Evolutionary conservation across 2,329 filamentous ascomycete genomes (phyloP), one percentile per base, ranked within the genome.

Genomic region (Chrysoporthe cubensis): DNA sequence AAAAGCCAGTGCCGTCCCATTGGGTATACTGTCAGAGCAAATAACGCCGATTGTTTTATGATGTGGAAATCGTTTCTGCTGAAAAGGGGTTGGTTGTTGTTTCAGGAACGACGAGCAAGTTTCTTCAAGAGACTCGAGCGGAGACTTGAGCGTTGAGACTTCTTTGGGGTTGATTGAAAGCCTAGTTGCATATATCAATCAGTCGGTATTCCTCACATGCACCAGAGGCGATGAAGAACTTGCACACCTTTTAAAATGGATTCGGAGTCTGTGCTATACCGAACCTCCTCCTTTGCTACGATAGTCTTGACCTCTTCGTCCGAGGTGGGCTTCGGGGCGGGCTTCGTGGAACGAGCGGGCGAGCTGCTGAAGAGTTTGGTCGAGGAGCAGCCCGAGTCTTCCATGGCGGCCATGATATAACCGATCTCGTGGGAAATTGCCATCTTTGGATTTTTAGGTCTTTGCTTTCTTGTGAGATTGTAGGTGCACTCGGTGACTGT

Each of bases 341-440:
- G 4, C 18, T 62, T 37, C 5, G 50, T 16, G 7, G 62, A n/a
- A 21, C 42, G 37, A 43, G 16, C 2, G 21, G 50, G 43, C 52
- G 54, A 5, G 37, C 32, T 2, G 50, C 37, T 14, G 54, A 67
- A 37, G 21, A 26, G 56, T 46, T 67, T 57, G 34, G 18, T 32
- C 34, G 54, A 62, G 48, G 43, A 14, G 40, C 52, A n/a, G 34
- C 62, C 62, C 5, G 37, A 40, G 6, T 62, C 65, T 32, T 64
- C 59, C 67, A 69, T 69, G 32, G 67, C 67, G n/a, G 65, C 65
- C 67, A 69, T 69, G 34, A 69, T 64, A 14, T 63, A 64, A 16
- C 65, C 67, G 6, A 69, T 62, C 6, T 69, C 67, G 9, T 46
- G 42, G 11, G 52, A 34, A 40, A 26, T 62, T 16, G 37, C 44